Base-by-base conservation (phyloP, 169 alveolate genomes). In the Plasmodium reichenowi region DNA sequence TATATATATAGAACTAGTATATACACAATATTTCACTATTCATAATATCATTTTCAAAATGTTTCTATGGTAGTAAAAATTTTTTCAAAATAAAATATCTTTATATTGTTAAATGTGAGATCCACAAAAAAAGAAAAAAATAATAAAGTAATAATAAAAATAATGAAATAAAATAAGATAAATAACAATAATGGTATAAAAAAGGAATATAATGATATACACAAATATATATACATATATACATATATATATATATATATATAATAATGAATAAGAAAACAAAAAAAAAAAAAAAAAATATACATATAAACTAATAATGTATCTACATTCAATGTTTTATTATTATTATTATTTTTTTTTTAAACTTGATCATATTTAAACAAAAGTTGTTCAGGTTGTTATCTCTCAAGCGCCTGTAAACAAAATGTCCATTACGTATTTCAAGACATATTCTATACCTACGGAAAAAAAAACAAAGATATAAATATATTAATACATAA, bases 391-490 rank as follows among this genome's bases (percentile, higher is more conserved):
- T 32, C 3, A 32, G 45, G 32, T 26, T 13, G n/a, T 13, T 56
- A 20, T 24, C 58, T 26, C 29, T 58, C 59, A 80, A 8, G 45
- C 90, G 67, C 83, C 85, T 12, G 90, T 80, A 32, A 80, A 80
- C 15, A 80, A 58, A 52, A 80, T 68, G 26, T 80, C 90, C 83
- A 80, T 2, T 13, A 80, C 26, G 26, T 80, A 80, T 54, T 80
- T 80, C 32, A 80, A 60, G 32, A 80, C 90, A 62, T 80, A 80
- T 54, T 80, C 90, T 68, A 80, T 80, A 15, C 90, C 90, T 80
- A 50, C 43, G 52, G 1, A 9, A 9, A 47, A 45, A 48, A 80
- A 68, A 17, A 24, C 0, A 5, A 59, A 73, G n/a, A 73, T 38
- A 38, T 2, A 73, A 15, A 24, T 10, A 64, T 38, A 38, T 2